A percentile compares a stretch with the other conserved stretches of the same genome.
phyloP scores from a whole-genome alignment of 495 filamentous ascomycete genomes.

The Copromyces sp. region DNA sequence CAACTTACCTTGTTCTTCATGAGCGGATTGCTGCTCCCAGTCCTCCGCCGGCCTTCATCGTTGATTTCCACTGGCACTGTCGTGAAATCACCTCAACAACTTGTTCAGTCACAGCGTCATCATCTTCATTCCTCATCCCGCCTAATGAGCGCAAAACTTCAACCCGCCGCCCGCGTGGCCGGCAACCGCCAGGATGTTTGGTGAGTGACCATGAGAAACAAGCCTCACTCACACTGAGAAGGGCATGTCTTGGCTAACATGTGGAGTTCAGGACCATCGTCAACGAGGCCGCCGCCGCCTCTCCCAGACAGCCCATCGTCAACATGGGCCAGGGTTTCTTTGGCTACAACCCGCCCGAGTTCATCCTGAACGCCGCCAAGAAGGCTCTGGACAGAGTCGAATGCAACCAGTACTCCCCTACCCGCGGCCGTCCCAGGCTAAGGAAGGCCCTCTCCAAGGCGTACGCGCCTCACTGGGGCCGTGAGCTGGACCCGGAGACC shows the following conservation, averaged over 20 bases:
- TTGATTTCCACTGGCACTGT: neutral
- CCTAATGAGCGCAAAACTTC: constrained; percentile 32
- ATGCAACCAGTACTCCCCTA: constrained; percentile 97
- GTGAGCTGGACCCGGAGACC: constrained; percentile 70
- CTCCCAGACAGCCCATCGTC: constrained; percentile 80
- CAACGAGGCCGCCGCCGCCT: constrained; percentile 79
- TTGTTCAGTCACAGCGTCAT: neutral
- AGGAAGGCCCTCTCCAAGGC: constrained; percentile 85
- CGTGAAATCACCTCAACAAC: neutral
- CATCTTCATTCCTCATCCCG: constrained; percentile 15
- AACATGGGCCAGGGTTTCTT: constrained; percentile 98
- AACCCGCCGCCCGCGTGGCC: constrained; percentile 70
- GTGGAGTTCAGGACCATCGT: constrained; percentile 64
- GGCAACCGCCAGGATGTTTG: constrained; percentile 88
- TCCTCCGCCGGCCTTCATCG: neutral
- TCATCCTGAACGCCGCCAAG: constrained; percentile 87
- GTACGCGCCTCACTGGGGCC: constrained; percentile 77
- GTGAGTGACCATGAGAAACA: constrained; percentile 34
- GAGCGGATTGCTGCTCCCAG: neutral
- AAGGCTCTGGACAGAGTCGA: constrained; percentile 83
- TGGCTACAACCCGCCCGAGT: constrained; percentile 91
- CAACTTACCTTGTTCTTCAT: neutral
- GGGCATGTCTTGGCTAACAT: neutral
- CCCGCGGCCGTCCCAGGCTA: constrained; percentile 79
- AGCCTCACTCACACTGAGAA: neutral